Percentiles rank a stretch among this genome's conserved stretches.
These are phyloP conservation scores for Senna siamea DNA, from an alignment of 306 rosid genomes.

Conservation along the genomic window DNA sequence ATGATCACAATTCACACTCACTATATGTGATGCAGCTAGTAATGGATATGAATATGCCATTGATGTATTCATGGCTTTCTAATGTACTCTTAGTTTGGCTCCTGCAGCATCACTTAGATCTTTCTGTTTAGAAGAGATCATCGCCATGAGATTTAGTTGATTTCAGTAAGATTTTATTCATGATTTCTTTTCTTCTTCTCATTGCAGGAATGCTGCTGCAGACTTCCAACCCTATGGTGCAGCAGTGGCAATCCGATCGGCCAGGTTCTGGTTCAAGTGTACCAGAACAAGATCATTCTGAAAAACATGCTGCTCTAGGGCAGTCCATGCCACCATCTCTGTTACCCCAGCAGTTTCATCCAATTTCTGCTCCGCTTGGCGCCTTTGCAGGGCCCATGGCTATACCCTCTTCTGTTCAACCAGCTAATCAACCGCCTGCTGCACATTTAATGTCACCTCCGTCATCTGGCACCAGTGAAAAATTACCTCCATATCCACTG, in stretches of 20 bases:
- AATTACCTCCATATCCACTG: slow-evolving; percentile 87
- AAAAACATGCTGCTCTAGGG: slow-evolving; percentile 60
- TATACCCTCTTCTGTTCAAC: slow-evolving; percentile 72
- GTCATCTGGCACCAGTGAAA: slow-evolving; percentile 61
- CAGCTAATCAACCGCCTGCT: slow-evolving; percentile 61
- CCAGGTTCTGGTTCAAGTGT: slow-evolving; percentile 54
- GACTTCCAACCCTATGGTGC: slow-evolving; percentile 51
- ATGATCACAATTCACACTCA: neutral
- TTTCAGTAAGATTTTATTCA: slow-evolving; percentile 20
- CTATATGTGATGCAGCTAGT: neutral
- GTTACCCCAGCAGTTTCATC: slow-evolving; percentile 68
- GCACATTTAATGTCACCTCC: slow-evolving; percentile 62
- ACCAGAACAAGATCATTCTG: slow-evolving; percentile 71
- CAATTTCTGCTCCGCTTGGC: slow-evolving; percentile 59
- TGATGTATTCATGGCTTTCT: neutral
- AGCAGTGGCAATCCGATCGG: slow-evolving; percentile 84
- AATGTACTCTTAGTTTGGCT: slow-evolving; percentile 21
- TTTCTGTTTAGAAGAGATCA: slow-evolving; percentile 4
- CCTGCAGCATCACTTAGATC: slow-evolving; percentile 3
- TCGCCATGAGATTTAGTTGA: slow-evolving; percentile 21
- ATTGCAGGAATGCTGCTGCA: slow-evolving; percentile 62
- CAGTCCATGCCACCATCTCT: slow-evolving; percentile 59
- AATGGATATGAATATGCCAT: slow-evolving; percentile 6
- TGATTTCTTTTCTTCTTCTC: slow-evolving; percentile 19
- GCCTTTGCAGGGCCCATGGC: slow-evolving; percentile 69